phyloP scores from a whole-genome alignment of 352 stramenopile genomes.

The Phytophthora nicotianae region DNA sequence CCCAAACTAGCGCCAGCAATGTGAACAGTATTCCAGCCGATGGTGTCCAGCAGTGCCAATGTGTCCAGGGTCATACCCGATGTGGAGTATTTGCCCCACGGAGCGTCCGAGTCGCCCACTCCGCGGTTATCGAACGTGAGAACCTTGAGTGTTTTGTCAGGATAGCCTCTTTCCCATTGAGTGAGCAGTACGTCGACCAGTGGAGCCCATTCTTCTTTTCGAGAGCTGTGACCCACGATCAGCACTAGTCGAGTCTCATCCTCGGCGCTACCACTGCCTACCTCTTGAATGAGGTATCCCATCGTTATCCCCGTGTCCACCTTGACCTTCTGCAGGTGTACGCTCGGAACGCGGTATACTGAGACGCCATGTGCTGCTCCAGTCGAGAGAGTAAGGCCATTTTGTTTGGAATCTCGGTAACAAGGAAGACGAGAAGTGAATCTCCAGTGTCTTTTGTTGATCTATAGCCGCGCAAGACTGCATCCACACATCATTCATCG shows the following conservation, averaged over 20 bases:
- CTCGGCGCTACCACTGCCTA: conserved; percentile 17
- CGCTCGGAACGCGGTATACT: too few species aligned
- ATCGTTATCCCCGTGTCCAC: too few species aligned
- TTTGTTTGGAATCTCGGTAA: too few species aligned
- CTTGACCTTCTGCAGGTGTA: too few species aligned
- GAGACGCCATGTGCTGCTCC: too few species aligned
- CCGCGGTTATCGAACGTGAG: conserved; percentile 70
- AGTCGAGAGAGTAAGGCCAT: too few species aligned
- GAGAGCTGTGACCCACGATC: conserved; percentile 48
- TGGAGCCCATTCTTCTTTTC: conserved; percentile 51
- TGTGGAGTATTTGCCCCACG: conserved; percentile 64
- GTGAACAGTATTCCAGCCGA: conserved; percentile 59
- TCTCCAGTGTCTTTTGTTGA: background rate
- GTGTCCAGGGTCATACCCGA: conserved; percentile 63
- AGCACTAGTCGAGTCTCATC: conserved; percentile 42
- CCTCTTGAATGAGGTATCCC: too few species aligned
- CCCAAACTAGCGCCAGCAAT: conserved; percentile 69
- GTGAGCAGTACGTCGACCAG: conserved; percentile 39
- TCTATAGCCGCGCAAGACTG: background rate
- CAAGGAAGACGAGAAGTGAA: background rate
- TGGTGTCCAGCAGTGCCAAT: conserved; percentile 54
- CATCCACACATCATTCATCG: background rate
- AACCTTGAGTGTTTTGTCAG: conserved; percentile 40
- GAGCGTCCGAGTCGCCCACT: conserved; percentile 51
- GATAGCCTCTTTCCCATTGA: conserved; percentile 21